Conservation (phyloP, 2,329 filamentous ascomycete genomes). For the Thielaviopsis populi region DNA sequence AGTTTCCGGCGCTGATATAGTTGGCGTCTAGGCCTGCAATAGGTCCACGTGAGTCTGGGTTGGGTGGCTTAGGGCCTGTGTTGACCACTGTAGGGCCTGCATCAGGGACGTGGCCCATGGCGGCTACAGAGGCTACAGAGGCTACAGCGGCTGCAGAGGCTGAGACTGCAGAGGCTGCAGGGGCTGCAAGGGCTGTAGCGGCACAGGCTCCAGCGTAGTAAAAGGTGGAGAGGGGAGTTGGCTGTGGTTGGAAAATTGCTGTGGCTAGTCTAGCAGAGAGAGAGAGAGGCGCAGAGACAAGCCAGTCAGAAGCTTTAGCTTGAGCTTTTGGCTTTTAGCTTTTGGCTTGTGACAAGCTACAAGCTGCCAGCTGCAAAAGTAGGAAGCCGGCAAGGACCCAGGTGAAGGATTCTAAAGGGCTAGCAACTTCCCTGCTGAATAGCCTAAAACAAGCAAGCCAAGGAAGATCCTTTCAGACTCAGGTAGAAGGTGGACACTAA, state of each 20-base stretch:
- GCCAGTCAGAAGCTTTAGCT: background rate
- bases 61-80: background rate
- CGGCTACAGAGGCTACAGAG: background rate
- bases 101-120: background rate
- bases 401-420: background rate
- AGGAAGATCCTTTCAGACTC: background rate
- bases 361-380: background rate
- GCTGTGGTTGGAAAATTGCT: constrained; percentile 42
- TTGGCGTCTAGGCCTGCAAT: background rate
- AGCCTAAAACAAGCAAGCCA: background rate
- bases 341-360: background rate
- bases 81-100: background rate
- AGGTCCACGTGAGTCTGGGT: background rate
- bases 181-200: background rate
- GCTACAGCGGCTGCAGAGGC: background rate
- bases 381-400: background rate
- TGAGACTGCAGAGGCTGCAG: background rate
- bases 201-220: constrained; percentile 20
- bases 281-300: background rate
- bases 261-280: constrained; percentile 17
- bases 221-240: constrained; percentile 33
- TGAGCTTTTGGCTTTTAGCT: background rate
- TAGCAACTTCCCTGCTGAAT: background rate
- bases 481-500: background rate
- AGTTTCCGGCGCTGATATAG: background rate